Evolutionary conservation across 176 grass and related monocot species (phyloP).

Genomic region (Musa schizocarpa): DNA sequence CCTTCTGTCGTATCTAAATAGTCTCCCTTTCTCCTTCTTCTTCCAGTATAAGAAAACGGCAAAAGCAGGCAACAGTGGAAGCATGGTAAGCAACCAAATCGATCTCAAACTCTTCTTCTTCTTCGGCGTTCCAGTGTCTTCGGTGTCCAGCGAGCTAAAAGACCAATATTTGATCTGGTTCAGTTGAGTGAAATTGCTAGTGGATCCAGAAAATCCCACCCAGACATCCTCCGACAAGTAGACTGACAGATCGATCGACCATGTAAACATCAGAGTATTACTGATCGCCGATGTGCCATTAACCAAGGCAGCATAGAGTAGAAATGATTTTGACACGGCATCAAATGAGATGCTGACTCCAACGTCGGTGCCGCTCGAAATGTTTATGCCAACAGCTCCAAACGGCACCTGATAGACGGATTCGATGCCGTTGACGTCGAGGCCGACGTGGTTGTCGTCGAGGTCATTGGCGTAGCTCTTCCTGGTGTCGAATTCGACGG

Average conservation of each 20-base stretch:
- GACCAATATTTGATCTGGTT: constrained; percentile 12
- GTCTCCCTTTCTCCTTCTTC: constrained; percentile 1
- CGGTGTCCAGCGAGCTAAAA: background rate
- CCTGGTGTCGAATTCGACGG: constrained; percentile 47
- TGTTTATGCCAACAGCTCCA: background rate
- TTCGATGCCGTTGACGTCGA: constrained; percentile 33
- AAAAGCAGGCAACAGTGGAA: background rate
- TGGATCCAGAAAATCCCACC: constrained; percentile 11
- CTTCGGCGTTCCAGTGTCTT: background rate
- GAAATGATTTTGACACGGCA: background rate
- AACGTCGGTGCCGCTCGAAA: background rate
- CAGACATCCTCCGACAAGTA: constrained; percentile 5
- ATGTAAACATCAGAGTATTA: background rate
- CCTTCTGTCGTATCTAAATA: background rate
- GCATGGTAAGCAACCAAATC: background rate
- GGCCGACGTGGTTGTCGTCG: constrained; percentile 36
- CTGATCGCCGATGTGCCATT: background rate
- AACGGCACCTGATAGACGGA: background rate
- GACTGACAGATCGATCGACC: background rate
- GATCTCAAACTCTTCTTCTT: background rate
- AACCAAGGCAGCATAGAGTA: background rate
- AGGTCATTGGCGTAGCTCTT: constrained; percentile 21
- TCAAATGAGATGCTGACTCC: background rate
- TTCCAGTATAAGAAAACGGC: background rate
- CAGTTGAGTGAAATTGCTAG: constrained; percentile 6